A percentile compares a stretch with the other conserved stretches of the same genome.
These are phyloP conservation scores for Zopfochytrium polystomum DNA, from an alignment of 371 early-diverging fungal species.

Conservation along the genomic window DNA sequence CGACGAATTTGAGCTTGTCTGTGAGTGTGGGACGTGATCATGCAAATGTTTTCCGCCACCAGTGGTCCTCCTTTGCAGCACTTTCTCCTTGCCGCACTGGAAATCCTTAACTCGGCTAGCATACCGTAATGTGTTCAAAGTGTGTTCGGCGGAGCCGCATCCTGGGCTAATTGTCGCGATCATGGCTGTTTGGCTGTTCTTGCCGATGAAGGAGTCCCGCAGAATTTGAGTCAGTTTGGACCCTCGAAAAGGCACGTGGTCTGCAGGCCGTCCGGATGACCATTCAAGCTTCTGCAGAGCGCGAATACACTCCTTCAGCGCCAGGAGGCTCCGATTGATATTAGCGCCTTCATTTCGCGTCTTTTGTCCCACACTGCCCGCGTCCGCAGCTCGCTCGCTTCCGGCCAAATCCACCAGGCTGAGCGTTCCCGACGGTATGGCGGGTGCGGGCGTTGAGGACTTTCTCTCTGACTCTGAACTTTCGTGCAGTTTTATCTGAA, in stretches of 20 bases:
- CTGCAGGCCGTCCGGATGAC: background rate
- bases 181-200: conserved; percentile 42
- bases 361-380: conserved; percentile 20
- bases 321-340: conserved; percentile 56
- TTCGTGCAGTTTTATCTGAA: conserved; percentile 33
- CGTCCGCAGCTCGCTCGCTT: conserved; percentile 50
- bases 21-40: no score
- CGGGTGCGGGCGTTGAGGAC: no score
- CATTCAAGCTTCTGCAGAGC: conserved; percentile 36
- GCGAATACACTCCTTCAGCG: conserved; percentile 59
- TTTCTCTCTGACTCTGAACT: conserved; percentile 7
- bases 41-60: conserved; percentile 2
- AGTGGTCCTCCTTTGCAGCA: background rate
- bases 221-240: conserved; percentile 45
- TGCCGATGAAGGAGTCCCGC: conserved; percentile 38
- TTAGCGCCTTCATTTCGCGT: conserved; percentile 48
- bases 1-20: no score
- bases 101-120: conserved; percentile 50
- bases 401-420: conserved; percentile 59
- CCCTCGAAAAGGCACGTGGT: conserved; percentile 42
- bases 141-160: conserved; percentile 46
- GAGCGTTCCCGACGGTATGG: conserved; percentile 14
- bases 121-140: conserved; percentile 60
- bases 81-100: background rate
- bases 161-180: conserved; percentile 52